Evolutionary conservation across 1,139 yeast species (phyloP).

Genomic region (Hemisphaericaspora xylanilytica): DNA sequence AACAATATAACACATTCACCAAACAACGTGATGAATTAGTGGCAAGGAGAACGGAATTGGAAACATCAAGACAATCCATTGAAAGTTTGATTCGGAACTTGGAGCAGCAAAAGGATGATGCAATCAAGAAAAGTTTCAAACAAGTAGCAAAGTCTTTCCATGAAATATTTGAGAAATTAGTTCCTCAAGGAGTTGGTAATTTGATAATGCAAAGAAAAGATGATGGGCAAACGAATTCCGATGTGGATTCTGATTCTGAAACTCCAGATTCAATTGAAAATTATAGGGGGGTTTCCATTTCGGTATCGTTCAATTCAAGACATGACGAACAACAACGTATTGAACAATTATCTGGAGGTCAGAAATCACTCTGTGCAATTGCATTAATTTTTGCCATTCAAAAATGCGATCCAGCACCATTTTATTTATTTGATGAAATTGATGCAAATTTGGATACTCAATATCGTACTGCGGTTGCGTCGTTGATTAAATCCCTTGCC

Average conservation of each 20-base stretch:
- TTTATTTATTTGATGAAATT: slow-evolving; percentile 90
- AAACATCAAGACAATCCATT: slow-evolving; percentile 68
- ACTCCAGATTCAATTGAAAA: slow-evolving; percentile 43
- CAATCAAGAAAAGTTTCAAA: slow-evolving; percentile 74
- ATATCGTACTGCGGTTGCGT: slow-evolving; percentile 85
- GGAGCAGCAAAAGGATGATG: slow-evolving; percentile 77
- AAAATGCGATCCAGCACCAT: slow-evolving; percentile 95
- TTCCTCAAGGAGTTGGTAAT: slow-evolving; percentile 79
- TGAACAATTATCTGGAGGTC: slow-evolving; percentile 95
- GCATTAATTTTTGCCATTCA: slow-evolving; percentile 92
- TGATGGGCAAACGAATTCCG: slow-evolving; percentile 15
- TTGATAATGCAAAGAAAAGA: slow-evolving; percentile 60
- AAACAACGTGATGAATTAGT: slow-evolving; percentile 68
- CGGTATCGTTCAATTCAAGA: slow-evolving; percentile 87
- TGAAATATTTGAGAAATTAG: slow-evolving; percentile 73
- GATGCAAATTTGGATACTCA: slow-evolving; percentile 95
- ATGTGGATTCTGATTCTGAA: slow-evolving; percentile 11
- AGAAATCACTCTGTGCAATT: slow-evolving; percentile 90
- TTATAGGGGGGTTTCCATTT: slow-evolving; percentile 79
- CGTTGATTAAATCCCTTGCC: slow-evolving; percentile 65
- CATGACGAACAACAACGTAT: slow-evolving; percentile 83
- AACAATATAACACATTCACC: slow-evolving; percentile 74
- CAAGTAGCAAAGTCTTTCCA: slow-evolving; percentile 74
- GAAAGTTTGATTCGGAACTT: slow-evolving; percentile 69
- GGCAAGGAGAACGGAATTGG: slow-evolving; percentile 66